Evolutionary conservation across 768 basidiomycete species (phyloP), one percentile per base, ranked within the genome.

Genomic region (Pleurotus cornucopiae): DNA sequence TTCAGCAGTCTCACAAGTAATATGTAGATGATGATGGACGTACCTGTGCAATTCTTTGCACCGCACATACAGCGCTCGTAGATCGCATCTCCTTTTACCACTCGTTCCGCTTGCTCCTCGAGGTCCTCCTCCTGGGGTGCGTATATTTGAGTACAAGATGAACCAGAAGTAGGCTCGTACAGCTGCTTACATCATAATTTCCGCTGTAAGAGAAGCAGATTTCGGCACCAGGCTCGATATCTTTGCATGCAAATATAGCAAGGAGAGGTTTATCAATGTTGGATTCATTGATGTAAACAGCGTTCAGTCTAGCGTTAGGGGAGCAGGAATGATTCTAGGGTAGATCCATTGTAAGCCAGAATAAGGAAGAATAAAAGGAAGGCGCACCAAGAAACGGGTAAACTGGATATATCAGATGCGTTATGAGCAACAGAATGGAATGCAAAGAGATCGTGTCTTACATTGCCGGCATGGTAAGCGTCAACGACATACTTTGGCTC

Each of bases 271-370:
- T 90, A 9, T 83, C 73, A 13, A 87, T 63, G 61, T 91, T 82
- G 11, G 81, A 78, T 51, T 93, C 91, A 61, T 92, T 86, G 68
- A 91, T 85, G 62, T 94, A 90, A 45, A 82, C 86, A 0, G 89
- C 76, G n/a, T 78, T 77, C 18, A 94, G 78, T 4, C 66, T 66
- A 60, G 87, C 85, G 65, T 96, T 97, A 0, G 94, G 94, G 56
- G 92, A 86, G 63, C 94, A 96, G 14, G 89, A 92, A 61, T 97
- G 93, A 61, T 96, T 97, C 92, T 94, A 57, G 2, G 25, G 30
- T 9, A 34, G 11, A 34, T 34, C 11, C 30, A 34, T 34, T 47
- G 26, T 20, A 45, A 3, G 40, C 18, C 45, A 46, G 48, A 57
- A 51, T 23, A 13, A 34, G 30, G 21, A 14, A n/a, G n/a, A 23